Evolutionary conservation across 305 asterid species (phyloP).

Genomic region (Coffea humblotiana): DNA sequence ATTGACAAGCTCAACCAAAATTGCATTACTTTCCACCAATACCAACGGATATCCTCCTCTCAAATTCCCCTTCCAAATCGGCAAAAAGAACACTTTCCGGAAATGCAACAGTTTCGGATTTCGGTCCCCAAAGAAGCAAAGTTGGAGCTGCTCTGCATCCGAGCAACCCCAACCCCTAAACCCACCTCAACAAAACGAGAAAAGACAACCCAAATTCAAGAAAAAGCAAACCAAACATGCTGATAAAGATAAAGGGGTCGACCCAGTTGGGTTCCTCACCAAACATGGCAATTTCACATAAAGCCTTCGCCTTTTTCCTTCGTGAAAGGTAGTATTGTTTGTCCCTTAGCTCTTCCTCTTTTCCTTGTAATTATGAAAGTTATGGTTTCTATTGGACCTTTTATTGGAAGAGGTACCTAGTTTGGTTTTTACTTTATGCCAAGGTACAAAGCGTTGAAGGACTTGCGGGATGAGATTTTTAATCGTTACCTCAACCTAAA

Average conservation of each 20-base stretch:
- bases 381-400: neutral
- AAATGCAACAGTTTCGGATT: conserved; percentile 8
- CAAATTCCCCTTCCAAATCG: conserved; percentile 16
- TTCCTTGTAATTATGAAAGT: neutral
- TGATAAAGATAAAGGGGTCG: conserved; percentile 48
- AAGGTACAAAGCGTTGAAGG: conserved; percentile 85
- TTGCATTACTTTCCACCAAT: conserved; percentile 20
- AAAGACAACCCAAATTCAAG: conserved; percentile 28
- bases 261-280: conserved; percentile 84
- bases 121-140: conserved; percentile 26
- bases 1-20: conserved; percentile 11
- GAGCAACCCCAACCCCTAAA: conserved; percentile 39
- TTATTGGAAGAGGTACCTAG: neutral
- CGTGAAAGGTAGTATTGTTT: conserved; percentile 68
- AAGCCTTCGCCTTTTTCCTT: conserved; percentile 75
- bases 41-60: conserved; percentile 14
- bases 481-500: conserved; percentile 51
- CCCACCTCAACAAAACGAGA: conserved; percentile 29
- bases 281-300: conserved; percentile 67
- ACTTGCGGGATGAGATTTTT: conserved; percentile 68
- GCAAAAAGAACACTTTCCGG: neutral
- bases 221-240: conserved; percentile 35
- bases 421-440: conserved; percentile 18
- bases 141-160: conserved; percentile 56
- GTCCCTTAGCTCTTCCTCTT: neutral